Percentiles rank a stretch among this genome's conserved stretches.
These are phyloP conservation scores for Penicillium simplicissimum DNA, from an alignment of 495 filamentous ascomycete species.

Conservation along the genomic window DNA sequence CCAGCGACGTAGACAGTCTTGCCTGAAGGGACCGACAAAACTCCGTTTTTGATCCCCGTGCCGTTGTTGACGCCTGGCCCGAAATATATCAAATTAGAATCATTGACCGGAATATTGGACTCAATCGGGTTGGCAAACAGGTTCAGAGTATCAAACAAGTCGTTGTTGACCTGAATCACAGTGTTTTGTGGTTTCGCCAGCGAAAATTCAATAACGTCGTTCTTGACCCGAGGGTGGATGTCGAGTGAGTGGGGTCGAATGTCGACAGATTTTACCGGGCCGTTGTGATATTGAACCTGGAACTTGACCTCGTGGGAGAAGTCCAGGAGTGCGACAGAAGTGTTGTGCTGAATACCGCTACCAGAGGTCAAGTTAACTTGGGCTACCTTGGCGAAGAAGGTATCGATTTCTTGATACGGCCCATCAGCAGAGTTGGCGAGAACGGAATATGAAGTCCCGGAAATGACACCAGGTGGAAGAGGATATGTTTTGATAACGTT, in stretches of 20 bases:
- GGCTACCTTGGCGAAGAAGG: conserved; percentile 1
- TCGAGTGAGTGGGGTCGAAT: not conserved
- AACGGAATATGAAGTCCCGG: not conserved
- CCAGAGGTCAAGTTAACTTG: not conserved
- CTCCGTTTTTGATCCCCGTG: not conserved
- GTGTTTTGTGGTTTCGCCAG: not conserved
- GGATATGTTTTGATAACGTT: not conserved
- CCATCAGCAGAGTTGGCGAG: not conserved
- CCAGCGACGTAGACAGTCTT: not conserved
- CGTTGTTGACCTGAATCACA: not conserved
- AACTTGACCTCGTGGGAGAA: not conserved
- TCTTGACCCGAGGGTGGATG: not conserved
- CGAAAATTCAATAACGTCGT: not conserved
- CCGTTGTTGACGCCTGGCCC: not conserved
- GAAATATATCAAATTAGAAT: not conserved
- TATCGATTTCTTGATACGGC: not conserved
- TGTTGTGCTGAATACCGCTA: not conserved
- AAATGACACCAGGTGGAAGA: not conserved
- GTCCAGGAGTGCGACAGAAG: not conserved
- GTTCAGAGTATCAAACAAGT: not conserved
- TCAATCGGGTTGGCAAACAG: not conserved
- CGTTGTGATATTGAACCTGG: not conserved
- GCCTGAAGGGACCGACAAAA: not conserved
- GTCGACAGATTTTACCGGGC: not conserved
- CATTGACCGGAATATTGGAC: not conserved